phyloP scores from a whole-genome alignment of 495 filamentous ascomycete genomes.

The Neurospora sp. region DNA sequence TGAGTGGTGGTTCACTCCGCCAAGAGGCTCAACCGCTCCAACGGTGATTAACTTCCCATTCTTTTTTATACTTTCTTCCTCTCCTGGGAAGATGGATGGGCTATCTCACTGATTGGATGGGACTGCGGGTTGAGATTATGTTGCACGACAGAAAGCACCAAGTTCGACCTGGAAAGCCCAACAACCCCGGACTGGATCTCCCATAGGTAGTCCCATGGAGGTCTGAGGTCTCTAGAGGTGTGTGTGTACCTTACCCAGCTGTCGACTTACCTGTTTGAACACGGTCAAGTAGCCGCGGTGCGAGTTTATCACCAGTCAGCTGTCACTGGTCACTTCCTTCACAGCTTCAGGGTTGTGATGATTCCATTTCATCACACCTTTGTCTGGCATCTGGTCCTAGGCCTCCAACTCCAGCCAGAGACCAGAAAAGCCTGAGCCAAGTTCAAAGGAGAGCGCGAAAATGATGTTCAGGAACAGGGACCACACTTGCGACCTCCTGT shows the following conservation, averaged over 20 bases:
- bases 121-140: background rate
- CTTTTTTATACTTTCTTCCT: background rate
- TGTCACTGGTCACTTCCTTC: too few relatives aligned
- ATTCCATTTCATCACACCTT: background rate
- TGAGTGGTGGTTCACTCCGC: background rate
- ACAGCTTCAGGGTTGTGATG: background rate
- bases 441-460: too few relatives aligned
- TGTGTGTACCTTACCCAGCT: background rate
- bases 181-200: background rate
- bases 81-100: background rate
- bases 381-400: too few relatives aligned
- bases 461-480: too few relatives aligned
- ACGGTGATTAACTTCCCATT: background rate
- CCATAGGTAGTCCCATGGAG: background rate
- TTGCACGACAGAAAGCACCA: background rate
- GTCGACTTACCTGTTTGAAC: fast-evolving
- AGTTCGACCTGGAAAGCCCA: background rate
- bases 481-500: too few relatives aligned
- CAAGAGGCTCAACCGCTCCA: background rate
- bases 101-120: background rate
- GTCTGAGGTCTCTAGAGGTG: background rate
- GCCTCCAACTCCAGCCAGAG: too few relatives aligned
- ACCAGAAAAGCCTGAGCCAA: too few relatives aligned
- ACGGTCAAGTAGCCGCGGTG: background rate
- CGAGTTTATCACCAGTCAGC: background rate